Evolutionary conservation across 805 yeast genomes (phyloP).

Genomic region (Priceomyces carsonii): DNA sequence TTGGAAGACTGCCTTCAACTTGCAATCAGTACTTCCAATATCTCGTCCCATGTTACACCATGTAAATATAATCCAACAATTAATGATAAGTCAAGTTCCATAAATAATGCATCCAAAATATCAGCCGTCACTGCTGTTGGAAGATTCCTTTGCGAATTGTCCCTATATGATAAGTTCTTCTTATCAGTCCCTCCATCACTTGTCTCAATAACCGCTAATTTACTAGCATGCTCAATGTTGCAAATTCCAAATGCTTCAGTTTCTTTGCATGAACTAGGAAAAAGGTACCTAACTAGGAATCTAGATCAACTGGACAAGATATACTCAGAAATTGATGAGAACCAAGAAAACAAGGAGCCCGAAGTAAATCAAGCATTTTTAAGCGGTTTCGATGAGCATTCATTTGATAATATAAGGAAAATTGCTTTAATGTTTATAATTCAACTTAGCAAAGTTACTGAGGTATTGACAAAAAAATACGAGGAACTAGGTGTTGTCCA

Average conservation of each 20-base stretch:
- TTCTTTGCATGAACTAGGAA: conserved; percentile 26
- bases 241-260: conserved; percentile 46
- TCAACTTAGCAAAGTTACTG: conserved; percentile 48
- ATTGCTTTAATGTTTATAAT: conserved; percentile 44
- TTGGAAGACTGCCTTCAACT: conserved; percentile 52
- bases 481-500: conserved; percentile 54
- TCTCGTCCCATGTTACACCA: conserved; percentile 22
- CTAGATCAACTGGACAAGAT: conserved; percentile 8
- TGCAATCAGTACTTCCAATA: conserved; percentile 30
- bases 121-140: conserved; percentile 57
- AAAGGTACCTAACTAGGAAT: conserved; percentile 7
- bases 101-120: conserved; percentile 28
- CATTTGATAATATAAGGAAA: conserved; percentile 41
- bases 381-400: conserved; percentile 45
- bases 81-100: conserved; percentile 11
- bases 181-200: conserved; percentile 47
- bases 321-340: conserved; percentile 19
- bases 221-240: conserved; percentile 56
- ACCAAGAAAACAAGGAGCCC: conserved; percentile 45
- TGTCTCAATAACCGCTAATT: conserved; percentile 49
- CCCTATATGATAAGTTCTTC: conserved; percentile 51
- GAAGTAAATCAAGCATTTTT: conserved; percentile 48
- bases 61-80: conserved; percentile 19
- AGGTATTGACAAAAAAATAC: conserved; percentile 52
- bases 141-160: conserved; percentile 54